A percentile compares a stretch with the other conserved stretches of the same genome.
Conservation (phyloP, 164 flowering plant species). For the Macadamia tetraphylla region DNA sequence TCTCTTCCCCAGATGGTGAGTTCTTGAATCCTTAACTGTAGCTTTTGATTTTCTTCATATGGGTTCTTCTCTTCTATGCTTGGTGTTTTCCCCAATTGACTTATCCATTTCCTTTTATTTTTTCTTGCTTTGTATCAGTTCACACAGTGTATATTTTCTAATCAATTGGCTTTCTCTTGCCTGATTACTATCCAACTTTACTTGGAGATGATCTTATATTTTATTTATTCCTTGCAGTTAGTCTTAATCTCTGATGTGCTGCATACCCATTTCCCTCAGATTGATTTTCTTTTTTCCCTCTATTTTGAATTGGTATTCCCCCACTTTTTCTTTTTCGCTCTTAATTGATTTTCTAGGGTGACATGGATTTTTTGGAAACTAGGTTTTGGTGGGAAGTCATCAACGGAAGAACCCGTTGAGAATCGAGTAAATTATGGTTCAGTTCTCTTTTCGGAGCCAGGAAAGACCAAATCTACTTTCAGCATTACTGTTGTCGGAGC, state of each 20-base stretch:
- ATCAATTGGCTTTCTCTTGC: neutral
- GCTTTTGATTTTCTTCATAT: neutral
- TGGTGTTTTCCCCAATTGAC: neutral
- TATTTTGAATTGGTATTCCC: neutral
- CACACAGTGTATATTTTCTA: neutral
- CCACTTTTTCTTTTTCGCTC: neutral
- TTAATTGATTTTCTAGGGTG: conserved; percentile 1
- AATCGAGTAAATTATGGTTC: conserved; percentile 20
- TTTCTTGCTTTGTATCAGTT: neutral
- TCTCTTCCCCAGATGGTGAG: conserved; percentile 54
- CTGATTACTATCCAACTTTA: neutral
- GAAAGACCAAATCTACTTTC: conserved; percentile 33
- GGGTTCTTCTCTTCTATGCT: neutral
- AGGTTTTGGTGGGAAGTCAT: conserved; percentile 34
- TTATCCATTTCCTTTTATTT: neutral
- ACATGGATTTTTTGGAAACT: conserved; percentile 5
- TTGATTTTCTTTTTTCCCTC: neutral
- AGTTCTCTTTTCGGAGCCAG: conserved; percentile 14
- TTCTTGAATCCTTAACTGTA: neutral
- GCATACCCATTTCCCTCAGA: neutral
- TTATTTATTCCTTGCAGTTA: neutral
- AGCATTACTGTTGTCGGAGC: conserved; percentile 90
- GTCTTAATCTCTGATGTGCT: neutral
- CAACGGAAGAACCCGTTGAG: conserved; percentile 23
- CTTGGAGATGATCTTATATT: neutral